Evolutionary conservation across 768 basidiomycete species (phyloP), one percentile per base, ranked within the genome.

Genomic region (Phaeotremella skinneri): DNA sequence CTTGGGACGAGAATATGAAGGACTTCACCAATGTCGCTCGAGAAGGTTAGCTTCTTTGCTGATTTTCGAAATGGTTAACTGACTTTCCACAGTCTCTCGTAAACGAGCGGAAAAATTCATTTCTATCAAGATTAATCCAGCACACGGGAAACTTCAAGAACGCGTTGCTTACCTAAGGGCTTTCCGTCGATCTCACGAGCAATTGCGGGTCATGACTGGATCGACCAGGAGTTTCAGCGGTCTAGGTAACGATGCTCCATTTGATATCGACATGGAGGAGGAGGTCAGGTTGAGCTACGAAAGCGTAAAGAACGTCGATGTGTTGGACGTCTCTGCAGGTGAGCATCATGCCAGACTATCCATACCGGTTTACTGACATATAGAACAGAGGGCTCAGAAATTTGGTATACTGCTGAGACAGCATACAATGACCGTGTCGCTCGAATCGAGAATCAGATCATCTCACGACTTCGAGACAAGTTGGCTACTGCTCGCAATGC

Each of bases 341-440:
- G 70, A 73, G 87, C 79, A n/a, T 1, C 14, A 21, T 13, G 34
- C 4, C 20, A 43, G 14, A 21, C 55, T 47, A 25, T 11, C 21
- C 30, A n/a, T 16, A 14, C 14, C 20, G 29, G 6, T 37, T 41
- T 51, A 32, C 61, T 58, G 11, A 56, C 23, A 6, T 27, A 49
- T 42, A 27, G 31, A n/a, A n/a, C 69, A 91, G 93, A 94, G 81
- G 94, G 96, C 2, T 92, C 90, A 16, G 91, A 97, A 76, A 94
- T 97, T 52, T 98, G 93, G 94, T 87, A 94, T 29, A 85, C 91
- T 0, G 93, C 93, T 1, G 96, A 98, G 79, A 91, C 90, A 56
- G 91, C 92, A 3, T 99, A 99, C 76, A 98, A 97, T 68, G 94
- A 98, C 78, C 87, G 93, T 21, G 93, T 98, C 25, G 88, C 96